Percentiles rank a stretch among this genome's conserved stretches.
Conservation (phyloP, 2,329 filamentous ascomycete species). For the Fusarium neocosmosporiellum region DNA sequence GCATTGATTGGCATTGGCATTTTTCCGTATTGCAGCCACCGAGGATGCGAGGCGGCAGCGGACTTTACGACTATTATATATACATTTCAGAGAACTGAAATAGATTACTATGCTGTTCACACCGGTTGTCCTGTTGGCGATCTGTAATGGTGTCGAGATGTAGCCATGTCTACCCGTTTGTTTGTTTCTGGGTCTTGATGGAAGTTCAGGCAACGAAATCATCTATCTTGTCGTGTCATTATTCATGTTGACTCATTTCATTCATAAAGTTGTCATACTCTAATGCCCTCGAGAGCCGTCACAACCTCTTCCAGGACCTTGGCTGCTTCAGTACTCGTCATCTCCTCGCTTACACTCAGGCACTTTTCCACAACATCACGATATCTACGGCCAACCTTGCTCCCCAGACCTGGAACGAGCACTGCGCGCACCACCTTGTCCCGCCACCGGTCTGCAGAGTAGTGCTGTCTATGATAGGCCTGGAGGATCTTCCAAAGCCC, state of each 20-base stretch:
- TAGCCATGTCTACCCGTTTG: background rate
- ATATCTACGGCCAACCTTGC: constrained; percentile 55
- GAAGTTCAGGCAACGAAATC: no score
- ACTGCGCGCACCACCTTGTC: constrained; percentile 55
- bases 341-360: constrained; percentile 51
- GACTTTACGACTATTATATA: constrained; percentile 36
- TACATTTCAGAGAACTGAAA: constrained; percentile 39
- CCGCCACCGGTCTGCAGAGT: constrained; percentile 55
- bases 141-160: background rate
- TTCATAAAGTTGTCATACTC: constrained; percentile 33
- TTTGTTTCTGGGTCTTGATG: background rate
- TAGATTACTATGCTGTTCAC: constrained; percentile 31
- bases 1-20: constrained; percentile 25
- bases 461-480: constrained; percentile 55
- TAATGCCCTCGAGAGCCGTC: constrained; percentile 52
- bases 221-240: background rate
- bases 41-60: constrained; percentile 28
- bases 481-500: constrained; percentile 59
- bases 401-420: constrained; percentile 54
- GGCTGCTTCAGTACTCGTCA: constrained; percentile 51
- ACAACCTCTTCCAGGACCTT: constrained; percentile 58
- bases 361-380: constrained; percentile 56
- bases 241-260: background rate
- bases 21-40: constrained; percentile 12
- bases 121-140: background rate